These are phyloP conservation scores for Agarophyton chilense DNA, from an alignment of 23 red algal species.

Conservation along the genomic window DNA sequence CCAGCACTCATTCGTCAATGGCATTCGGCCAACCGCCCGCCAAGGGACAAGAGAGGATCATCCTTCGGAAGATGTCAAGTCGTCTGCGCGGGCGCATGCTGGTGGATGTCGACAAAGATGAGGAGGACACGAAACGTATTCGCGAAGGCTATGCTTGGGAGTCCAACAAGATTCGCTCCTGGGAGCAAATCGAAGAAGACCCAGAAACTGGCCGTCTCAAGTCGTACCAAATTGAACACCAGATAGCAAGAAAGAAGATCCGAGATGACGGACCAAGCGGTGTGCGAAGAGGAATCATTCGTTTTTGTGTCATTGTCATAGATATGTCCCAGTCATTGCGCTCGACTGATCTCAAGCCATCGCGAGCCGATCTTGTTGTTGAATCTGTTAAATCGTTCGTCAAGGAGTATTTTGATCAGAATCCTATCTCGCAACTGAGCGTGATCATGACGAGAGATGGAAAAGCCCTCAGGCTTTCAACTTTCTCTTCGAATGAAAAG, in stretches of 20 bases:
- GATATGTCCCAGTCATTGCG: conserved; percentile 77
- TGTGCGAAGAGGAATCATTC: conserved; percentile 84
- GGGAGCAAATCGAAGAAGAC: conserved; percentile 90
- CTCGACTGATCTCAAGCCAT: conserved; percentile 80
- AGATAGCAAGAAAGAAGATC: conserved; percentile 54
- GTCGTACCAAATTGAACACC: conserved; percentile 47
- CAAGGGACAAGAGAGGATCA: too few species aligned
- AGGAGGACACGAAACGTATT: conserved; percentile 33
- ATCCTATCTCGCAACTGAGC: conserved; percentile 92
- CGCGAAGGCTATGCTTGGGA: conserved; percentile 87
- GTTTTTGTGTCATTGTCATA: conserved; percentile 85
- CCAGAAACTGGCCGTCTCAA: conserved; percentile 67
- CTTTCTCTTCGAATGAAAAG: conserved; percentile 63
- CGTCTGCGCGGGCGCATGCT: conserved; percentile 14
- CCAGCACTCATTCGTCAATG: too few species aligned
- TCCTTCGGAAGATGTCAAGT: too few species aligned
- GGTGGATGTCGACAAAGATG: conserved; percentile 63
- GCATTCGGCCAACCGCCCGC: too few species aligned
- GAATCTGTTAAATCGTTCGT: conserved; percentile 50
- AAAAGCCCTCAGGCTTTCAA: conserved; percentile 59
- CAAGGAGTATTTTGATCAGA: conserved; percentile 91
- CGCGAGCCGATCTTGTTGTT: conserved; percentile 67
- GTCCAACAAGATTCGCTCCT: conserved; percentile 74
- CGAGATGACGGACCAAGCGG: conserved; percentile 55
- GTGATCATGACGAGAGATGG: conserved; percentile 78